Percentiles rank a stretch among this genome's conserved stretches.
Evolutionary conservation across 116 monocot genomes (phyloP).

Genomic region (Iris pallida): DNA sequence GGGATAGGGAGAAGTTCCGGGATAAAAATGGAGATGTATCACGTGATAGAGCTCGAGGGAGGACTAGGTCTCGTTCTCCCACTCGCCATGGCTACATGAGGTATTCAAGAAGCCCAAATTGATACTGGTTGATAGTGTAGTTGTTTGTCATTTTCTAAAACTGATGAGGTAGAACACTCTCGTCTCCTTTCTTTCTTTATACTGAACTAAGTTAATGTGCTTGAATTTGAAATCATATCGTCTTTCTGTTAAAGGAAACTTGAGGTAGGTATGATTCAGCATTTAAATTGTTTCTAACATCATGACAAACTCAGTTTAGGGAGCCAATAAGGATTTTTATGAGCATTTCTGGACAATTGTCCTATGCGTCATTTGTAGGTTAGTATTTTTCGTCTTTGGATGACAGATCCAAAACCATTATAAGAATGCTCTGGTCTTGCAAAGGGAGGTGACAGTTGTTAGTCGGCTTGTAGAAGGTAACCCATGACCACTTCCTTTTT

Average conservation of each 20-base stretch:
- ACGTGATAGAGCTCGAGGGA: slow-evolving; percentile 42
- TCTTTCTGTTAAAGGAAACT: slow-evolving; percentile 24
- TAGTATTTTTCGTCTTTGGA: neutral
- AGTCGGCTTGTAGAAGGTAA: neutral
- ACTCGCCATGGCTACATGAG: slow-evolving; percentile 43
- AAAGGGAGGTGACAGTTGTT: neutral
- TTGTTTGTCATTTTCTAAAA: slow-evolving; percentile 28
- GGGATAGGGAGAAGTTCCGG: slow-evolving; percentile 53
- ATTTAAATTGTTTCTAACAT: neutral
- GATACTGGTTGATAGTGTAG: slow-evolving; percentile 28
- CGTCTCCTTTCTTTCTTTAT: slow-evolving; percentile 15
- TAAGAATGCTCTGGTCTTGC: neutral
- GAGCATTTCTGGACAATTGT: neutral
- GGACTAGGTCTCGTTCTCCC: slow-evolving; percentile 89
- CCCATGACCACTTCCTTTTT: neutral
- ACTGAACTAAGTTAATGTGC: slow-evolving; percentile 14
- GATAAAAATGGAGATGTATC: slow-evolving; percentile 25
- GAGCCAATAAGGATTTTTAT: neutral
- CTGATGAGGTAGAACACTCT: slow-evolving; percentile 69
- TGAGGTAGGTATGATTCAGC: slow-evolving; percentile 50
- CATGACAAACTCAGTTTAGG: neutral
- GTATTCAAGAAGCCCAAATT: slow-evolving; percentile 42
- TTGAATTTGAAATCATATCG: slow-evolving; percentile 28
- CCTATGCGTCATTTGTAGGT: neutral
- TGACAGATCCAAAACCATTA: neutral